A percentile compares a stretch with the other conserved stretches of the same genome.
Evolutionary conservation across 1,139 yeast genomes (phyloP).

Genomic region (Meyerozyma athensensis): DNA sequence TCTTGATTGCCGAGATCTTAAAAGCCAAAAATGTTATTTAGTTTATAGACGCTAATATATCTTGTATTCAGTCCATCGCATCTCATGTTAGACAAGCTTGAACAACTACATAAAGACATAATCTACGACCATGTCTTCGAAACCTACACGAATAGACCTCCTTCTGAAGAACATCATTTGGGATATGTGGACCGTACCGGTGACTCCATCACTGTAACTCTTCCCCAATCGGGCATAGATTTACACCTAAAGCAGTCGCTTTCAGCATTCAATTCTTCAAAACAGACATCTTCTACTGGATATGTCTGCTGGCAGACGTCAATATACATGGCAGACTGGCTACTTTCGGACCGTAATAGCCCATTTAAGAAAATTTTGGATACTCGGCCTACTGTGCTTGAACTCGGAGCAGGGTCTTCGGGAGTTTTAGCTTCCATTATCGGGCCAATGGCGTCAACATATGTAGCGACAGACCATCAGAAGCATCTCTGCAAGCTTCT

Average conservation of each 20-base stretch:
- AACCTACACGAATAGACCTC: slow-evolving; percentile 34
- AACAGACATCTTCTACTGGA: slow-evolving; percentile 55
- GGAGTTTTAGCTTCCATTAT: slow-evolving; percentile 50
- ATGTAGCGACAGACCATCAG: slow-evolving; percentile 59
- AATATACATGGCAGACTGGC: slow-evolving; percentile 51
- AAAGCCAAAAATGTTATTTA: slow-evolving; percentile 72
- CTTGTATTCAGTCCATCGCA: background rate
- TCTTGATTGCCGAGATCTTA: slow-evolving; percentile 88
- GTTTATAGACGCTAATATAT: background rate
- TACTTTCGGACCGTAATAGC: slow-evolving; percentile 21
- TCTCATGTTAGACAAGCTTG: slow-evolving; percentile 10
- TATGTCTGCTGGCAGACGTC: slow-evolving; percentile 63
- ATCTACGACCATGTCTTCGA: slow-evolving; percentile 47
- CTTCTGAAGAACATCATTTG: slow-evolving; percentile 31
- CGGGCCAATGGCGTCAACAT: slow-evolving; percentile 31
- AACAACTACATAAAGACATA: slow-evolving; percentile 19
- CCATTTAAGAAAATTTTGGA: slow-evolving; percentile 18
- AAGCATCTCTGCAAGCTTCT: slow-evolving; percentile 49
- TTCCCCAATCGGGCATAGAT: slow-evolving; percentile 29
- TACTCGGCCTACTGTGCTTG: slow-evolving; percentile 35
- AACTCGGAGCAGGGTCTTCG: slow-evolving; percentile 64
- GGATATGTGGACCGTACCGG: slow-evolving; percentile 45
- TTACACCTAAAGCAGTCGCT: slow-evolving; percentile 37
- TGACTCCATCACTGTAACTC: slow-evolving; percentile 24
- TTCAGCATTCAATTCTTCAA: slow-evolving; percentile 35